Evolutionary conservation across 257 asterid genomes (phyloP), one percentile per base, ranked within the genome.

Genomic region (Mitragyna speciosa): DNA sequence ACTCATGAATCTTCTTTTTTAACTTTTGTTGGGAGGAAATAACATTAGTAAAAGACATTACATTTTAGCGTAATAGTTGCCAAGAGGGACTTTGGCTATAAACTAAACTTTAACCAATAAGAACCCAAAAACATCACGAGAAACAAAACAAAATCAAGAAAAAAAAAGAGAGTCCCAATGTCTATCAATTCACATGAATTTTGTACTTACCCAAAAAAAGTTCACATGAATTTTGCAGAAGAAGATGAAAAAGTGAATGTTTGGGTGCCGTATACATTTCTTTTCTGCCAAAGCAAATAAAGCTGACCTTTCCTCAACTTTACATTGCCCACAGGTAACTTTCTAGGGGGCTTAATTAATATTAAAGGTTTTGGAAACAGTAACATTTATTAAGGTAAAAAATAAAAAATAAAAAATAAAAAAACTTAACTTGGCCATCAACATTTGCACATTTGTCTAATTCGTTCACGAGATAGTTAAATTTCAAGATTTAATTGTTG

Each of bases 181-280:
- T 36, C 41, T 36, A 36, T 36, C 41, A 75, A 79, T 26, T 84
- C 92, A 88, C 94, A 79, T 73, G 92, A 87, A 41, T 87, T 92
- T 82, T 87, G 91, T 75, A 36, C 41, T 36, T 36, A 36, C 41
- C 41, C 41, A 36, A 36, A 36, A 36, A 36, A 36, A 36, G 4
- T 36, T 36, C 41, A 36, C 41, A 36, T 36, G 41, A 36, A 36
- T 36, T 36, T 36, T 36, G 41, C 41, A 81, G 70, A 71, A 72
- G 49, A 41, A 68, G 49, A 17, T 49, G 83, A 82, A 71, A 82
- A 82, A 72, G 81, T 24, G 75, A 77, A 66, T 66, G 73, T 68
- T 54, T 75, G 65, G 73, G 72, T 64, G 66, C 15, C 66, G 66
- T 59, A 24, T 58, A 0, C 28, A 58, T 58, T 58, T 58, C n/a